These are phyloP conservation scores for Fusarium camptoceras DNA, from an alignment of 2,329 filamentous ascomycete species.

Conservation along the genomic window DNA sequence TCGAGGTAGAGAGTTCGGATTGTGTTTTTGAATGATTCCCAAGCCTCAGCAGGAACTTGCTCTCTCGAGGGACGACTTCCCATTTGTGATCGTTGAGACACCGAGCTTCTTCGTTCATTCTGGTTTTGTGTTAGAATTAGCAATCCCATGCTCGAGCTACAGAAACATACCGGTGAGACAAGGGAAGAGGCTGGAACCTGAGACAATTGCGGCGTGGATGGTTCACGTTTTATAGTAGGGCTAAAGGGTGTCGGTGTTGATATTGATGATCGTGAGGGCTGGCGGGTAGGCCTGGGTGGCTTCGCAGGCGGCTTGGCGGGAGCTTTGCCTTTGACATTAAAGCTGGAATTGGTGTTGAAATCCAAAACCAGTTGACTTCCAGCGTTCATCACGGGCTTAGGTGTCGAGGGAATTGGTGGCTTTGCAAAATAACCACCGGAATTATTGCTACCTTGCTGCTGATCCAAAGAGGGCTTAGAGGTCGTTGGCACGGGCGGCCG, in stretches of 20 bases:
- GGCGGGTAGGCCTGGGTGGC: constrained; percentile 45
- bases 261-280: constrained; percentile 40
- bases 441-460: constrained; percentile 38
- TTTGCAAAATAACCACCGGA: constrained; percentile 49
- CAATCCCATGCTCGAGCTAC: no score
- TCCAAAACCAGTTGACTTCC: constrained; percentile 54
- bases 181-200: constrained; percentile 44
- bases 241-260: constrained; percentile 41
- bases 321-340: constrained; percentile 52
- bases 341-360: constrained; percentile 49
- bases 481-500: constrained; percentile 50
- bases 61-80: constrained; percentile 56
- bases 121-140: constrained; percentile 30
- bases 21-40: constrained; percentile 61
- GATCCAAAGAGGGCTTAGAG: constrained; percentile 41
- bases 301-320: constrained; percentile 50
- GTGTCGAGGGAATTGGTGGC: constrained; percentile 55
- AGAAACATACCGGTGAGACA: constrained; percentile 45
- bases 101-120: constrained; percentile 46
- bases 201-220: constrained; percentile 46
- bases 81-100: constrained; percentile 48
- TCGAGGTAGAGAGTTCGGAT: constrained; percentile 62
- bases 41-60: constrained; percentile 59
- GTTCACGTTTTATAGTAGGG: constrained; percentile 49
- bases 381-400: constrained; percentile 53